Evolutionary conservation across 495 filamentous ascomycete genomes (phyloP).

Genomic region (Lasiosphaeris hirsuta): DNA sequence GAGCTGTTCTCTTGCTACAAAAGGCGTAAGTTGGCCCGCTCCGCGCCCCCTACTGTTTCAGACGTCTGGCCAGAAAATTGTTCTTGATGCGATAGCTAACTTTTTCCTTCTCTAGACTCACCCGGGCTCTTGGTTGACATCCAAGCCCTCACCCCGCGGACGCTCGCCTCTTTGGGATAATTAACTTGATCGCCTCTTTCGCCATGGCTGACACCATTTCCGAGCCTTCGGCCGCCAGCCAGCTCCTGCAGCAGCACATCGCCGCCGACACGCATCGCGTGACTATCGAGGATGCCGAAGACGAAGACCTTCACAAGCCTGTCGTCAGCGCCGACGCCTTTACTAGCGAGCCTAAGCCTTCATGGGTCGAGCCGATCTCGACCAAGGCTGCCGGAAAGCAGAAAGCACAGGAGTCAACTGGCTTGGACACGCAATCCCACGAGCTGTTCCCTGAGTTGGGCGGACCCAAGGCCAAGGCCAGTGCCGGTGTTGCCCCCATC

Average conservation of each 20-base stretch:
- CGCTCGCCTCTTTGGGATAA: slow-evolving; percentile 4
- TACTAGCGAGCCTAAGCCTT: slow-evolving; percentile 34
- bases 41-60: no score
- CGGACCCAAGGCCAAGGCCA: slow-evolving; percentile 60
- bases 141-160: slow-evolving; percentile 4
- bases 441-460: slow-evolving; percentile 89
- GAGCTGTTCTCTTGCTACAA: no score
- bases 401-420: slow-evolving; percentile 46
- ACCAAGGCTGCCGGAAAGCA: slow-evolving; percentile 63
- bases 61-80: no score
- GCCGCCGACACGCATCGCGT: slow-evolving; percentile 58
- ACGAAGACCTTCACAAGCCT: slow-evolving; percentile 64
- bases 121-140: not conserved
- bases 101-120: not conserved
- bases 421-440: slow-evolving; percentile 77
- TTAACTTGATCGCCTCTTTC: slow-evolving; percentile 12
- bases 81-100: not conserved
- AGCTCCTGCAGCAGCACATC: slow-evolving; percentile 74
- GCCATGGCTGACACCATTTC: slow-evolving; percentile 33
- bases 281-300: slow-evolving; percentile 74
- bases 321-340: slow-evolving; percentile 33
- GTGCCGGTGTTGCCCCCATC: slow-evolving; percentile 55
- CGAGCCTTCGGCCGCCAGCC: slow-evolving; percentile 61
- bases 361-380: slow-evolving; percentile 42
- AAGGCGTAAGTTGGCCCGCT: no score